Evolutionary conservation across 2,329 filamentous ascomycete genomes (phyloP), one percentile per base, ranked within the genome.

Genomic region (Sclerotinia sclerotiorum): DNA sequence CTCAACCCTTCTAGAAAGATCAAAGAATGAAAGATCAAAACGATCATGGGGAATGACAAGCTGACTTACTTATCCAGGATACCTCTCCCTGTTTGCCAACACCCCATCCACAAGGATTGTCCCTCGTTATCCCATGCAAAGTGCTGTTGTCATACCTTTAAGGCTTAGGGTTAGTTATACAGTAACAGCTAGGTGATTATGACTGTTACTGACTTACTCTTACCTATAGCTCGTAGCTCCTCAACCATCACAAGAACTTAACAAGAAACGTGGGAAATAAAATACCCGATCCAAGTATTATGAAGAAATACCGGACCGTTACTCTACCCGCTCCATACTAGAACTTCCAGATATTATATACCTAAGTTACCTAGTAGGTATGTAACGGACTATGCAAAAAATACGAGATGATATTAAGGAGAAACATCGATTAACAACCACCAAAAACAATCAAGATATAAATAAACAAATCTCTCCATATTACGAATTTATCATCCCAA

Each of bases 1-100:
- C n/a, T 56, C 54, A 15, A 39, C 13, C 32, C 11, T 56, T 39
- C 54, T 57, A 39, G 54, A 57, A 57, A 24, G 10, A 13, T 24
- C 0, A 13, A 39, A 24, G 54, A 39, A 13, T 42, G 13, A 42
- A 42, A 15, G 13, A 42, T 57, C 0, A 3, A 7, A 42, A 17
- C 35, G 55, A 57, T 57, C 55, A 42, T 57, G 55, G 55, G 55
- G 55, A 21, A 42, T 29, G 21, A 21, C 54, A 56, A 56, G 21
- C 13, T 35, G 54, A 27, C 52, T 5, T 21, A 27, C 52, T 5
- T 21, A 17, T 55, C 27, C 7, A 55, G 10, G 52, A 32, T 21
- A 27, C 4, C 32, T 29, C 32, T 56, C 55, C 55, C 17, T 42
- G 32, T 57, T 42, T 57, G 55, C 15, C 8, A 27, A 57, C 35